These are phyloP conservation scores for Penicillium carneum DNA, from an alignment of 2,329 filamentous ascomycete species.

Conservation along the genomic window DNA sequence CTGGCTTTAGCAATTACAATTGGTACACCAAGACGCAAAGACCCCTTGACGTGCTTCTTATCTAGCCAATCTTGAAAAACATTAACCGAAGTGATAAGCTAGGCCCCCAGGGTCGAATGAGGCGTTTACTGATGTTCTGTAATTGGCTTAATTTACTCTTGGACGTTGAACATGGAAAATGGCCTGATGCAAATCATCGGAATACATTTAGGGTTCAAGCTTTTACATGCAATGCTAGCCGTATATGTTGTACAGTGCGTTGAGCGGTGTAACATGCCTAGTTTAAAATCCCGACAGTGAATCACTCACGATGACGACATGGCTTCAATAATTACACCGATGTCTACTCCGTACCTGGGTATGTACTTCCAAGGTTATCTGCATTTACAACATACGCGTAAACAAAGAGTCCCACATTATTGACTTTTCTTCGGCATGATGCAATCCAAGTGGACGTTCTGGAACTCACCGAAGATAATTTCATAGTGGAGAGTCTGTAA, in stretches of 20 bases:
- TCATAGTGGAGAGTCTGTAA: slow-evolving; percentile 10
- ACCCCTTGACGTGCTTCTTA: slow-evolving; percentile 3
- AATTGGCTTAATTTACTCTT: not conserved
- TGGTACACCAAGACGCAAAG: not conserved
- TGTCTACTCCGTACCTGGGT: too few species aligned
- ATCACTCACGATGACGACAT: slow-evolving; percentile 10
- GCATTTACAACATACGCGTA: not conserved
- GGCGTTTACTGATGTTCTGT: not conserved
- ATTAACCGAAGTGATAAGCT: slow-evolving; percentile 1
- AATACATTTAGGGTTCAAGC: not conserved
- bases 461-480: slow-evolving; percentile 15
- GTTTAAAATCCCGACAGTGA: not conserved
- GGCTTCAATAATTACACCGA: not conserved
- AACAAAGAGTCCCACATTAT: slow-evolving; percentile 1
- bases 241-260: not conserved
- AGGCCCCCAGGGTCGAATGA: not conserved
- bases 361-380: not conserved
- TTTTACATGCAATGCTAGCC: not conserved
- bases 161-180: not conserved
- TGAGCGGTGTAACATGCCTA: not conserved
- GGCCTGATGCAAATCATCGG: not conserved
- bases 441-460: slow-evolving; percentile 14
- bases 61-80: not conserved
- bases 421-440: slow-evolving; percentile 11
- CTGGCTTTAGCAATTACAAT: not conserved